Base-by-base conservation (phyloP, 2,329 filamentous ascomycete species). In the Fusarium sororula region DNA sequence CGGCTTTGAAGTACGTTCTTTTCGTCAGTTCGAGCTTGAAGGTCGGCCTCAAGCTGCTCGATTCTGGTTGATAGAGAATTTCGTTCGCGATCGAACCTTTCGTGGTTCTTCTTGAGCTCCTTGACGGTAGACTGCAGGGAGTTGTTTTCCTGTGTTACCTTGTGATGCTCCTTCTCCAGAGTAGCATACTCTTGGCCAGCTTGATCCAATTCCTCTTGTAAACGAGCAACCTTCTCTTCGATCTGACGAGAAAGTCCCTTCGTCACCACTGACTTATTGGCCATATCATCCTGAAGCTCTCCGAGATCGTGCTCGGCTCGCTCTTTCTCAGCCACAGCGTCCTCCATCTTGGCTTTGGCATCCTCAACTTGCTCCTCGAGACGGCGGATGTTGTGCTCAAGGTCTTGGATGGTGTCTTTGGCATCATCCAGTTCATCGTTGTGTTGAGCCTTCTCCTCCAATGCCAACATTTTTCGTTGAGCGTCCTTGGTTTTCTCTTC, bases 211-310 rank as follows among this genome's bases (percentile, higher is more conserved):
- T 95, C 92, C 51, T 88, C 84, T 75, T 95, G 92, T 15, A 95
- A 83, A 38, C 90, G 90, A 58, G 85, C 83, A 14, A 90, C 84
- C 80, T 91, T 94, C 74, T 94, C 92, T 77, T 95, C 92, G 24
- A 94, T 87, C 81, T 95, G 93, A 38, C 92, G 89, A 59, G 90
- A 93, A 14, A 94, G 85, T 5, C 92, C 92, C 79, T 93, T 94
- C 18, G 92, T 93, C 60, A 90, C 90, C 42, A 94, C 88, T 0
- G 93, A 95, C 76, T 94, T 95, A 82, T 95, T 92, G 28, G 92
- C 88, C 87, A 95, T 90, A 77, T 95, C 93, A 61, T 94, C 92
- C 70, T 93, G 92, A 30, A 95, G 85, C 77, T 92, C 90, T 75
- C 91, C 87, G 22, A 92, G 83, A 66, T 92, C 87, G 12, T 82